A percentile compares a stretch with the other conserved stretches of the same genome.
Evolutionary conservation across 352 stramenopile genomes (phyloP).

Genomic region (Phytophthora litchii): DNA sequence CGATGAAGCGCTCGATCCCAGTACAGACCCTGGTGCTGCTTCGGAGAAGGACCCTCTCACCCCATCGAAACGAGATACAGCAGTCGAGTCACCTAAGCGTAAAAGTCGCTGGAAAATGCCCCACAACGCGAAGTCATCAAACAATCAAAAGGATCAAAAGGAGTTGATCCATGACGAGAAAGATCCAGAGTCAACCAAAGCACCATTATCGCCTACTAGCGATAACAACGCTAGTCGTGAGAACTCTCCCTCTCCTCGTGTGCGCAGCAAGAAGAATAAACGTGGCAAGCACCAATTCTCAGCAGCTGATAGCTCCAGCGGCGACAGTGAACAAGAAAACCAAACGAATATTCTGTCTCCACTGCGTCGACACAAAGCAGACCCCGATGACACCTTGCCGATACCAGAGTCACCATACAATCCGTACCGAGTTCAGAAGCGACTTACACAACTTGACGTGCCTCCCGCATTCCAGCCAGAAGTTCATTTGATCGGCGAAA

Average conservation of each 20-base stretch:
- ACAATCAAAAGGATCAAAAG: conserved; percentile 29
- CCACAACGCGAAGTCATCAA: conserved; percentile 21
- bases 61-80: conserved; percentile 13
- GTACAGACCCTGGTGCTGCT: conserved; percentile 1
- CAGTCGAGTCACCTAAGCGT: conserved; percentile 23
- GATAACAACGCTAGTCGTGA: conserved; percentile 16
- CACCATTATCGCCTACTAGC: conserved; percentile 4
- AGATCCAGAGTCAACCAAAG: conserved; percentile 1
- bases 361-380: conserved; percentile 30
- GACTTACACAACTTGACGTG: conserved; percentile 33
- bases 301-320: conserved; percentile 16
- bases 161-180: conserved; percentile 14
- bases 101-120: conserved; percentile 40
- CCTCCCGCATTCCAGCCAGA: conserved; percentile 58
- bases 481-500: conserved; percentile 76
- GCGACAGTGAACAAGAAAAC: conserved; percentile 35
- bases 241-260: conserved; percentile 6
- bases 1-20: conserved; percentile 11
- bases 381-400: conserved; percentile 26
- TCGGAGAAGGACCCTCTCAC: conserved; percentile 21
- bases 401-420: conserved; percentile 25
- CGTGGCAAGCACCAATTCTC: conserved; percentile 11
- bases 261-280: conserved; percentile 13
- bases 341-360: conserved; percentile 35
- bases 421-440: conserved; percentile 16